phyloP scores from a whole-genome alignment of 2,329 filamentous ascomycete species.

The Fusarium neocosmosporiellum region DNA sequence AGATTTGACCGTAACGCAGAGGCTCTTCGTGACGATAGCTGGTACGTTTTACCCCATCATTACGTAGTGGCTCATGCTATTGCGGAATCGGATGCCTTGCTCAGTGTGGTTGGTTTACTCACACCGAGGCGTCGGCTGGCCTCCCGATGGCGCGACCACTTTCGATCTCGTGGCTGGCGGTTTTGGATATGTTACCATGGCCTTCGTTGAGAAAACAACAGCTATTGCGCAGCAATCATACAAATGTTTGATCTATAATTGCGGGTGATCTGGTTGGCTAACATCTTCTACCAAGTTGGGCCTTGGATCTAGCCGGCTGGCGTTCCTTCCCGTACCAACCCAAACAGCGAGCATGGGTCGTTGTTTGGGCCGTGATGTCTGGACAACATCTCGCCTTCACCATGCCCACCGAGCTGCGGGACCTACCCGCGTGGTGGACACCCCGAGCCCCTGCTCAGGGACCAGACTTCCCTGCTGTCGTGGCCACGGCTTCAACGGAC shows the following conservation, averaged over 20 bases:
- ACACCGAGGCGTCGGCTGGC: background rate
- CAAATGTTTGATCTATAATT: background rate
- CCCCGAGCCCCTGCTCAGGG: background rate
- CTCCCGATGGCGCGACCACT: slow-evolving; percentile 1
- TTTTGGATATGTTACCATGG: background rate
- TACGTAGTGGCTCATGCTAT: slow-evolving; percentile 32
- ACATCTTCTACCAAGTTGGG: background rate
- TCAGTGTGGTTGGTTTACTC: background rate
- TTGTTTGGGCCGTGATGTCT: background rate
- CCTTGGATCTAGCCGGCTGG: background rate
- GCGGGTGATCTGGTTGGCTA: background rate
- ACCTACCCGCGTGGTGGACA: slow-evolving; percentile 3
- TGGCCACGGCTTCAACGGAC: slow-evolving; percentile 11
- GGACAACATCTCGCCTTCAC: background rate
- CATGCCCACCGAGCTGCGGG: slow-evolving; percentile 3
- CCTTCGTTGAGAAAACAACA: background rate
- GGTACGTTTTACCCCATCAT: slow-evolving; percentile 36
- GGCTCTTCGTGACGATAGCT: slow-evolving; percentile 26
- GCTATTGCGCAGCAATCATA: background rate
- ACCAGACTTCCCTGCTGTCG: slow-evolving; percentile 6
- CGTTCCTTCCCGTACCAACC: background rate
- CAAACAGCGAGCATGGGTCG: background rate
- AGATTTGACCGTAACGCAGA: background rate
- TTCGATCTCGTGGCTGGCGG: background rate
- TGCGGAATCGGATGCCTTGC: slow-evolving; percentile 1